Evolutionary conservation across 2,329 filamentous ascomycete genomes (phyloP), one percentile per base, ranked within the genome.

Genomic region (Aspergillus pseudoterreus): DNA sequence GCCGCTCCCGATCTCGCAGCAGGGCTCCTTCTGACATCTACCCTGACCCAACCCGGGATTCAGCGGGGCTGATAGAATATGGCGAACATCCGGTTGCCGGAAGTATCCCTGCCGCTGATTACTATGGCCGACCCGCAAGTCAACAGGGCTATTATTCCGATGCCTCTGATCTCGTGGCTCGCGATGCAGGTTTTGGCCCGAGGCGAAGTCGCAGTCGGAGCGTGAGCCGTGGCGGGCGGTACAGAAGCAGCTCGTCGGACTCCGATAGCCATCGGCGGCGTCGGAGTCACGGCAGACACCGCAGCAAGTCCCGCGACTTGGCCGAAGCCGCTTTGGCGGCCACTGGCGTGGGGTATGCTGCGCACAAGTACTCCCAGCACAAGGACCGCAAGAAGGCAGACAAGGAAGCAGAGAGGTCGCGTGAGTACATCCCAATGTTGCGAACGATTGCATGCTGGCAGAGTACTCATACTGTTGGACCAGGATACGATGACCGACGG

Each of bases 51-150:
- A 55, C 65, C 12, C 63, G 68, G 30, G 73, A 76, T 60, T 74
- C 71, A 58, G 71, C 76, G 62, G 77, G 74, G 53, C 69, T 85
- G 68, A 83, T 86, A 70, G 82, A 84, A 65, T 86, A 86, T 66
- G 83, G 83, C 57, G 76, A 79, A 63, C 79, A 82, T 63, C 83
- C 82, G 6, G 81, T 86, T 49, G 78, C 82, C 59, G 78, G 80
- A 60, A 81, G 81, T 60, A 75, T 75, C 45, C 74, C 71, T 21
- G 62, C 71, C 22, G 73, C 71, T 47, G 71, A 76, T 54, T 76
- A 77, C 56, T 75, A 77, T 55, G 71, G 75, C 21, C 70, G 72
- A 21, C 70, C 74, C 2, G 53, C 62, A 22, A 71, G 66, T 45
- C 67, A 63, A 33, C 67, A 68, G 19, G 65, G 64, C 4, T 75